Conservation (phyloP, 441 rosid species). For the Macaranga tanarius region DNA sequence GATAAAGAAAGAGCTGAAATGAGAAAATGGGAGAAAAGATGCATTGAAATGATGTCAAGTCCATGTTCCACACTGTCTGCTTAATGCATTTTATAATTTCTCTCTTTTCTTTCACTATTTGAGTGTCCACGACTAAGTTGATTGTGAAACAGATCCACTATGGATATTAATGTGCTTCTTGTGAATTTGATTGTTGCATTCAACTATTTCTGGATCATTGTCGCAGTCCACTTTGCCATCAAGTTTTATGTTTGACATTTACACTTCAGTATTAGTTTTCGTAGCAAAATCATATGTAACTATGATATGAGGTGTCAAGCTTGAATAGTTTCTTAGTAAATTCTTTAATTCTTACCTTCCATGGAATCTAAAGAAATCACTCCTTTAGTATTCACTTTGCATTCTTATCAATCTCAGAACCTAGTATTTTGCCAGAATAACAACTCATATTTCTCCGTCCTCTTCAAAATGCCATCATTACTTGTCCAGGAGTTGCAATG, state of each 20-base stretch:
- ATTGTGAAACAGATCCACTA: not conserved
- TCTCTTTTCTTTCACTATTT: not conserved
- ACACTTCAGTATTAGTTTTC: not conserved
- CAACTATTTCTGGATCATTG: not conserved
- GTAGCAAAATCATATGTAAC: too few species aligned
- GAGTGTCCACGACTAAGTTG: not conserved
- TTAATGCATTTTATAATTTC: not conserved
- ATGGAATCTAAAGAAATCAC: not conserved
- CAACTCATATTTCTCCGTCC: not conserved
- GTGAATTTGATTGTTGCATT: not conserved
- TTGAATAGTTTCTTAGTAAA: not conserved
- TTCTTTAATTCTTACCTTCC: not conserved
- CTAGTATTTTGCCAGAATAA: not conserved
- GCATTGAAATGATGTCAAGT: not conserved
- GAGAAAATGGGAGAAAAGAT: not conserved
- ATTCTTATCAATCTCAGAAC: not conserved
- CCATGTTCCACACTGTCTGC: not conserved
- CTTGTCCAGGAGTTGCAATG: slow-evolving; percentile 82
- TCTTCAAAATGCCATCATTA: slow-evolving; percentile 12
- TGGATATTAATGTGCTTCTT: not conserved
- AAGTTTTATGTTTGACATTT: not conserved
- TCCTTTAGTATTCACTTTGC: not conserved
- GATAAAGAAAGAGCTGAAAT: not conserved
- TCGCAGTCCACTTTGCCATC: not conserved
- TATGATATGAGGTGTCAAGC: not conserved